Percentiles rank a stretch among this genome's conserved stretches.
Evolutionary conservation across 2,329 filamentous ascomycete genomes (phyloP).

Genomic region (Ceratocystis albifundus): DNA sequence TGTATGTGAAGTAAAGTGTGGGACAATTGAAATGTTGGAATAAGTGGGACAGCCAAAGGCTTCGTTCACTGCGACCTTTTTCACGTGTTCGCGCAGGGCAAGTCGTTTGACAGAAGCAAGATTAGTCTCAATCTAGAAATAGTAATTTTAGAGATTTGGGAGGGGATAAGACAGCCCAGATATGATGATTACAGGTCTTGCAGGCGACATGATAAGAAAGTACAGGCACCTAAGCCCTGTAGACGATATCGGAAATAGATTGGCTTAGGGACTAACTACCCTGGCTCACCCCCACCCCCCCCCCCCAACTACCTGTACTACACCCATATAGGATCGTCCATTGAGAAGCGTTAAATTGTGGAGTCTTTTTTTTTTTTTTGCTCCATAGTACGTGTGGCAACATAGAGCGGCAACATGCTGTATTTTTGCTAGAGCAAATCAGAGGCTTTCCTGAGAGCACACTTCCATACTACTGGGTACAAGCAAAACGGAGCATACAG

Average conservation of each 20-base stretch:
- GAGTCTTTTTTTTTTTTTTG: background rate
- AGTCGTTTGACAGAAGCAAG: conserved; percentile 1
- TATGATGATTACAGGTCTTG: background rate
- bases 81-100: conserved; percentile 5
- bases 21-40: background rate
- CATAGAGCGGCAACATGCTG: too few species aligned
- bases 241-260: background rate
- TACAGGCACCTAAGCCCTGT: background rate
- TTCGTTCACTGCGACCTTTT: conserved; percentile 6
- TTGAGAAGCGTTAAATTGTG: conserved; percentile 4
- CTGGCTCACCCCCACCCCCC: background rate
- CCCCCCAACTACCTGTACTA: background rate
- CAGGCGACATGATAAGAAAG: too few species aligned
- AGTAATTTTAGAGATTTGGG: background rate
- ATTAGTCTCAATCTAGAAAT: background rate
- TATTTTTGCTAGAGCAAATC: background rate
- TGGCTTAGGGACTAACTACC: background rate
- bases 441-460: conserved; percentile 2
- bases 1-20: too few species aligned
- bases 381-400: background rate
- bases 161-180: background rate
- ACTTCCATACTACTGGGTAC: background rate
- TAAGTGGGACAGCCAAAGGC: background rate
- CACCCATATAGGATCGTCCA: conserved; percentile 1
- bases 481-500: background rate